These are phyloP conservation scores for Ceratocystis albifundus DNA, from an alignment of 2,329 filamentous ascomycete genomes.

Conservation along the genomic window DNA sequence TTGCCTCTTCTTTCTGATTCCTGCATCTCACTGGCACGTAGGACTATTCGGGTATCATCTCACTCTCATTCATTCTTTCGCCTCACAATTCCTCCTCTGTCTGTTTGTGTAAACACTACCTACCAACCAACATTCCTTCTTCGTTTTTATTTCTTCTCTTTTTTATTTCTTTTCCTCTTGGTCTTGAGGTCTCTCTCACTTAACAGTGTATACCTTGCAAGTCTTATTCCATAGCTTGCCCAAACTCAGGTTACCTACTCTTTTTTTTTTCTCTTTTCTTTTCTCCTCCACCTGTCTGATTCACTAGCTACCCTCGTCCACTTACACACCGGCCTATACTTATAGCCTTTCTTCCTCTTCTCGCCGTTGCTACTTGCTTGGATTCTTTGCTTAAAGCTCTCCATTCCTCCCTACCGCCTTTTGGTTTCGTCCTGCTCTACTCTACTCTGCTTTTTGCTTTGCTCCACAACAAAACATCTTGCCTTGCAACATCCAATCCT, in stretches of 20 bases:
- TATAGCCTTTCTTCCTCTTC: not conserved
- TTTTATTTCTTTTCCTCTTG: slow-evolving; percentile 8
- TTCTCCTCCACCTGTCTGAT: no score
- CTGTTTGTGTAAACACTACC: not conserved
- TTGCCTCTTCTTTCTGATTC: slow-evolving; percentile 13
- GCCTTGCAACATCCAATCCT: not conserved
- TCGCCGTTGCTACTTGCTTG: not conserved
- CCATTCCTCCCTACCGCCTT: slow-evolving; percentile 11
- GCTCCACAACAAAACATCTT: slow-evolving; percentile 1
- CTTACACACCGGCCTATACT: not conserved
- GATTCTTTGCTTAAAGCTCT: slow-evolving; percentile 11
- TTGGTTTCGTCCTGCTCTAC: not conserved
- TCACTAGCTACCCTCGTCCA: not conserved
- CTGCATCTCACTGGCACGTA: slow-evolving; percentile 18
- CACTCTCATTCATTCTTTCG: slow-evolving; percentile 18
- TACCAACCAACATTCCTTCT: slow-evolving; percentile 15
- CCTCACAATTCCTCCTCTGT: slow-evolving; percentile 15
- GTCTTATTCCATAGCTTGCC: not conserved
- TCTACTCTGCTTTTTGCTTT: slow-evolving; percentile 3
- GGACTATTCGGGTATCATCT: slow-evolving; percentile 14
- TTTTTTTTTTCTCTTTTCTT: no score
- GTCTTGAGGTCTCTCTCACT: not conserved
- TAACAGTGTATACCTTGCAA: not conserved
- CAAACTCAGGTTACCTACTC: not conserved
- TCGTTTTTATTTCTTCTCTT: slow-evolving; percentile 7